These are phyloP conservation scores for Phytopythium boreale DNA, from an alignment of 352 stramenopile genomes.

Conservation along the genomic window DNA sequence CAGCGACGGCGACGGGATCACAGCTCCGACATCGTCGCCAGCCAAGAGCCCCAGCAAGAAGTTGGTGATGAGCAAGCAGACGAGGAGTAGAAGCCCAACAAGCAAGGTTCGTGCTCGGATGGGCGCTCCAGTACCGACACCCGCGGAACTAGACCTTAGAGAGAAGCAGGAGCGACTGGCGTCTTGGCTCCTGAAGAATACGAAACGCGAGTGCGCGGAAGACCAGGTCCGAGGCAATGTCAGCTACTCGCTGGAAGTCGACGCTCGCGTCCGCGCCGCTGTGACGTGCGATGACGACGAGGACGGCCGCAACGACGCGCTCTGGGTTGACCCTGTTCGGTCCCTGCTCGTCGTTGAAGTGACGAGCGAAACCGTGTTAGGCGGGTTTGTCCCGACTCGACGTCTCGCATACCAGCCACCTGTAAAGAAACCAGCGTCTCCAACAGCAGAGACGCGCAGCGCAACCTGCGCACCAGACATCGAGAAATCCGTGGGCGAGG, in stretches of 20 bases:
- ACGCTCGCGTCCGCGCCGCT: slow-evolving; percentile 24
- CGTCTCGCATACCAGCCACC: slow-evolving; percentile 23
- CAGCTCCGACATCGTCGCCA: neutral
- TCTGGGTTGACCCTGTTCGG: slow-evolving; percentile 45
- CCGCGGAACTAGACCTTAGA: neutral
- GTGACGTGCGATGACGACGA: slow-evolving; percentile 12
- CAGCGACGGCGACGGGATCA: neutral
- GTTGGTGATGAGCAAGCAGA: neutral
- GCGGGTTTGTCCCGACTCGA: slow-evolving; percentile 31
- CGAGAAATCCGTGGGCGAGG: neutral
- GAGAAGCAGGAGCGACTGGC: slow-evolving; percentile 3
- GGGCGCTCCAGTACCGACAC: neutral
- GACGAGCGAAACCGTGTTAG: slow-evolving; percentile 54
- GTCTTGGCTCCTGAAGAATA: slow-evolving; percentile 14
- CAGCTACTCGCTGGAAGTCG: slow-evolving; percentile 37
- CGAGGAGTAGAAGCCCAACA: neutral
- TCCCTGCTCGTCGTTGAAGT: slow-evolving; percentile 53
- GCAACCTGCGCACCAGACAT: no score
- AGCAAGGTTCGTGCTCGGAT: neutral
- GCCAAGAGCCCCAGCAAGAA: neutral
- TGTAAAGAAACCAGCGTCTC: neutral
- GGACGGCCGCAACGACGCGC: slow-evolving; percentile 11
- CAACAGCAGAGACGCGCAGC: neutral
- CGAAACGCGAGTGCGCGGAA: slow-evolving; percentile 13
- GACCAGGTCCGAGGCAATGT: neutral